Evolutionary conservation across 257 asterid species (phyloP), one percentile per base, ranked within the genome.

Genomic region (Hygrophila difformis): DNA sequence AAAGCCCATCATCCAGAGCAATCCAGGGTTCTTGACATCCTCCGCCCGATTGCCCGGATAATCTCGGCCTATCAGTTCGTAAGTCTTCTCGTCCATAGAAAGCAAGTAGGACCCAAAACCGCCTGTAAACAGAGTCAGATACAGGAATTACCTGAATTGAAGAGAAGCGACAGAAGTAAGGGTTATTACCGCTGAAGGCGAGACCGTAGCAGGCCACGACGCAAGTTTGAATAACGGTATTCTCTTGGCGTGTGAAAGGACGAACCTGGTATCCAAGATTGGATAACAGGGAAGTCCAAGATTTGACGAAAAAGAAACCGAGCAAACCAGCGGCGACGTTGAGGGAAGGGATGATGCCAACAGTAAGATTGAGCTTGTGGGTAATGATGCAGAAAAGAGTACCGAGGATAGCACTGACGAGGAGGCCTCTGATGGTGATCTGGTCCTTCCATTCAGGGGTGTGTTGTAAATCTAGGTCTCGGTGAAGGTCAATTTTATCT

Each of bases 191-290:
- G 39, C 96, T 84, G 66, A 77, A 81, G 49, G 96, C 93, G 51
- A 89, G 94, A 35, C 97, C 97, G 51, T 81, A 89, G 58, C 95
- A 88, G 62, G 96, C 97, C 62, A 88, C 97, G 19, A 88, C 94
- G 50, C 97, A 88, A 14, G 97, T 88, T 60, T 88, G 97, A 53
- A 84, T 84, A 29, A 84, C 97, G 8, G 97, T 88, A 43, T 84
- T 84, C 75, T 89, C 97, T 52, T 89, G 97, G 53, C 78, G 79
- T 44, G 94, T 81, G 39, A 89, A 89, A 1, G 97, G 96, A 10
- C 39, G 47, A 23, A 51, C 62, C 24, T 73, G 53, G 47, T 73
- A 56, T 0, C 96, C 96, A 1, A 89, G 63, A 62, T 64, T 79
- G 44, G 87, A 65, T 23, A 71, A 44, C 42, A 81, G 52, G 0